phyloP scores from a whole-genome alignment of 1,284 basidiomycete genomes.

The Ustilago tritici region DNA sequence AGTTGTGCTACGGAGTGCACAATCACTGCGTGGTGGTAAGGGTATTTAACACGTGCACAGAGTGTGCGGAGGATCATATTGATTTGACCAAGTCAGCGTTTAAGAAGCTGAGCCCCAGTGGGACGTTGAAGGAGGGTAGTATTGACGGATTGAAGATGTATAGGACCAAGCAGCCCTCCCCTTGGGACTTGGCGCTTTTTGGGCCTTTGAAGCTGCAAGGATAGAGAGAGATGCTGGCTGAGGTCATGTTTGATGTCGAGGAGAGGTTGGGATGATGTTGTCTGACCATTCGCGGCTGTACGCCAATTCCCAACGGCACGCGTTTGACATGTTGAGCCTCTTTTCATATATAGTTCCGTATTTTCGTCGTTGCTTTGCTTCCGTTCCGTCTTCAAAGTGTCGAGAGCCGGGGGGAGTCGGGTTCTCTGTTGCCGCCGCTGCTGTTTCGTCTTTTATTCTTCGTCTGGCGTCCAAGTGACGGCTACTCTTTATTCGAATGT shows the following conservation, averaged over 20 bases:
- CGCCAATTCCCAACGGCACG: not conserved
- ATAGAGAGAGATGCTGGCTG: not conserved
- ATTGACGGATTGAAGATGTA: conserved; percentile 62
- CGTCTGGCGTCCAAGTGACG: not conserved
- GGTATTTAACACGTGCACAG: conserved; percentile 66
- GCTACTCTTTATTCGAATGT: not conserved
- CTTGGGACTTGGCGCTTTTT: conserved; percentile 61
- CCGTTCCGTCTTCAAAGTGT: not conserved
- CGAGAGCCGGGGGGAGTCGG: conserved; percentile 4
- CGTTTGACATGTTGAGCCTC: not conserved
- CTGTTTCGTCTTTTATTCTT: not conserved
- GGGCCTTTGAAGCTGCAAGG: conserved; percentile 54
- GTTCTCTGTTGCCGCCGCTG: not conserved
- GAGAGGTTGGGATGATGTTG: not conserved
- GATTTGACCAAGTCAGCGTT: conserved; percentile 67
- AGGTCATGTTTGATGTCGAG: not conserved
- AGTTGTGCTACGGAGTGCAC: conserved; percentile 60
- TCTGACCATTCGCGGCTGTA: not conserved
- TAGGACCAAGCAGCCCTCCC: conserved; percentile 41
- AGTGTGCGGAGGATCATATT: conserved; percentile 57
- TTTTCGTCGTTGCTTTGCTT: not conserved
- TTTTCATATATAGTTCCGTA: not conserved
- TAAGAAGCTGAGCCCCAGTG: conserved; percentile 56
- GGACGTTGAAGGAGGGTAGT: conserved; percentile 57
- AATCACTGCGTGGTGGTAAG: conserved; percentile 56